Evolutionary conservation across 1,284 basidiomycete genomes (phyloP), one percentile per base, ranked within the genome.

Genomic region (Athelia sp.): DNA sequence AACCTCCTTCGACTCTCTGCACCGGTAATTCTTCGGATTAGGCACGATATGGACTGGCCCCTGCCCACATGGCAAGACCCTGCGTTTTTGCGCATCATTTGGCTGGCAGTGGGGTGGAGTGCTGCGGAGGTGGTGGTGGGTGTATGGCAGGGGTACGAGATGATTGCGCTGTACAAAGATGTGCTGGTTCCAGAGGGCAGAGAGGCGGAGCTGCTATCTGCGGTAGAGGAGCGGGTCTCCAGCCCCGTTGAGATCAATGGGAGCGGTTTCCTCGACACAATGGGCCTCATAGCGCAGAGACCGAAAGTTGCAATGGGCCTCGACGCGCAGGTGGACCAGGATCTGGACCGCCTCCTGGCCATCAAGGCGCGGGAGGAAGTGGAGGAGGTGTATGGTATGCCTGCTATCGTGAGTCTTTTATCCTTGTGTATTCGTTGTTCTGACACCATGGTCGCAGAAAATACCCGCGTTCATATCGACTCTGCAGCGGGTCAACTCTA

Each of bases 381-480:
- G 43, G 87, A 90, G 60, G 79, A 81, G 43, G 71, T 88, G 3
- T 90, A 87, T 59, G 87, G 88, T 1, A 62, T 84, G 22, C 82
- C 88, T 15, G 73, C 84, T 34, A 81, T 90, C 45, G 87, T 89
- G 58, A 56, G 82, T 74, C 49, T 19, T 43, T 14, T n/a, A 21
- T 22, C 43, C 40, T 2, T 21, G n/a, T 43, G 22, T 22, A 11
- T 21, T 42, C 17, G 13, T 38, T 9, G n/a, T 45, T 34, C 24
- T 34, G 32, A 45, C 19, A 10, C 32, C n/a, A n/a, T n/a, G 54
- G 36, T 17, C 35, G 40, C 58, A 88, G 84, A 74, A 72, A 57
- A 87, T 90, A 23, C 88, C 88, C 1, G 80, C 87, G 14, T 86
- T 89, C 59, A 74, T 90, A 23, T 78, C 82, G 4, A 84, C 81